Conservation (phyloP, 2,329 filamentous ascomycete species). For the Berkeleyomyces basicola region DNA sequence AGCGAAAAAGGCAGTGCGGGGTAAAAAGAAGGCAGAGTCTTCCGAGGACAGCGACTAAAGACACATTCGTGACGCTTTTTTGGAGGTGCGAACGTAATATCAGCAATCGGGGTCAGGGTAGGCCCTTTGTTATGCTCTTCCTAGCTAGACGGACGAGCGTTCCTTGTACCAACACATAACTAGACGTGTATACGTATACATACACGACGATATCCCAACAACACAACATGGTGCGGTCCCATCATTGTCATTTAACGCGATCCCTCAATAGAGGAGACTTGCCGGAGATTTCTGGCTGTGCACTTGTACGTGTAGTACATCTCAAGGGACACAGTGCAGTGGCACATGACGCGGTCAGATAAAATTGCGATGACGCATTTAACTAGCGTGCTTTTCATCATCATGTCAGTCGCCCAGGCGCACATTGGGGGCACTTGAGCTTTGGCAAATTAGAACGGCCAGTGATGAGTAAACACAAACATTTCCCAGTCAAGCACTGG, state of each 20-base stretch:
- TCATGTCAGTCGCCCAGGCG: neutral
- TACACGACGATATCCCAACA: neutral
- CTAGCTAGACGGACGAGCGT: neutral
- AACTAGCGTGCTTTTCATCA: neutral
- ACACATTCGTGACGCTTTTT: neutral
- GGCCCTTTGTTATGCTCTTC: neutral
- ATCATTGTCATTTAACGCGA: no score
- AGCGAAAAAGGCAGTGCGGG: conserved; percentile 20
- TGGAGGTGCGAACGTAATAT: neutral
- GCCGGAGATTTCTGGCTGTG: no score
- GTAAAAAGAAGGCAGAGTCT: conserved; percentile 17
- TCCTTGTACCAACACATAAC: neutral
- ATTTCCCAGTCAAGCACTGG: no score
- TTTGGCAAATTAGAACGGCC: neutral
- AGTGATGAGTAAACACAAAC: no score
- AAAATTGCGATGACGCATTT: neutral
- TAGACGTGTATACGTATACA: neutral
- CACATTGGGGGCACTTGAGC: neutral
- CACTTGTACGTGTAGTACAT: no score
- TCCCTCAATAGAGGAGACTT: no score
- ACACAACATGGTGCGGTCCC: neutral
- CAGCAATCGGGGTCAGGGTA: neutral
- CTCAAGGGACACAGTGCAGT: no score
- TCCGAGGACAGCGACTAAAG: conserved; percentile 4
- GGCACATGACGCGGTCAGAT: neutral